A percentile compares a stretch with the other conserved stretches of the same genome.
Conservation (phyloP, 2,329 filamentous ascomycete genomes). For the Aphanoascus verrucosus region DNA sequence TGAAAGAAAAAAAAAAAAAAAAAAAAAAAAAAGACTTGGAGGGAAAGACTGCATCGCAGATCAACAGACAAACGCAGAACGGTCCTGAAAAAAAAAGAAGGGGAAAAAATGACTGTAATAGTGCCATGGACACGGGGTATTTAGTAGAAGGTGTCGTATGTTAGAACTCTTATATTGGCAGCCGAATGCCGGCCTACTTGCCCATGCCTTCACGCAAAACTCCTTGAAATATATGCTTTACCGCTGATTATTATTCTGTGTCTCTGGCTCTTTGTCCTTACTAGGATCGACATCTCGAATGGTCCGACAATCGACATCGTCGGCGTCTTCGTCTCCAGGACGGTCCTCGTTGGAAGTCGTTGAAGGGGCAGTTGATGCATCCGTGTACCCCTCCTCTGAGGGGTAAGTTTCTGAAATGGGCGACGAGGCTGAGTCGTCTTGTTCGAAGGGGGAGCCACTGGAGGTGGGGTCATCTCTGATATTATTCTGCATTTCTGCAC, state of each 20-base stretch:
- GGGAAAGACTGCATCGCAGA: conserved; percentile 4
- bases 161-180: conserved; percentile 2
- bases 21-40: neutral
- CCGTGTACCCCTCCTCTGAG: conserved; percentile 21
- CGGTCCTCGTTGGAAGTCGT: conserved; percentile 16
- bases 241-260: neutral
- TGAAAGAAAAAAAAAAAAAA: neutral
- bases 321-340: neutral
- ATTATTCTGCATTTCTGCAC: conserved; percentile 14
- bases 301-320: conserved; percentile 7
- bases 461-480: conserved; percentile 15
- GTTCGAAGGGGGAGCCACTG: conserved; percentile 16
- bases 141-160: neutral
- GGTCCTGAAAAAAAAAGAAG: neutral
- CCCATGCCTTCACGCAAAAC: neutral
- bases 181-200: neutral
- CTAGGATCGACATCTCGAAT: conserved; percentile 4
- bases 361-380: conserved; percentile 18
- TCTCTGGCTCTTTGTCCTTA: neutral
- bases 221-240: conserved; percentile 3
- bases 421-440: conserved; percentile 15
- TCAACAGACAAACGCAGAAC: conserved; percentile 9
- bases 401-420: conserved; percentile 16
- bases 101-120: neutral
- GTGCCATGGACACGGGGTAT: conserved; percentile 5